Percentiles rank a stretch among this genome's conserved stretches.
Evolutionary conservation across 768 basidiomycete genomes (phyloP).

Genomic region (Mycena filopes): DNA sequence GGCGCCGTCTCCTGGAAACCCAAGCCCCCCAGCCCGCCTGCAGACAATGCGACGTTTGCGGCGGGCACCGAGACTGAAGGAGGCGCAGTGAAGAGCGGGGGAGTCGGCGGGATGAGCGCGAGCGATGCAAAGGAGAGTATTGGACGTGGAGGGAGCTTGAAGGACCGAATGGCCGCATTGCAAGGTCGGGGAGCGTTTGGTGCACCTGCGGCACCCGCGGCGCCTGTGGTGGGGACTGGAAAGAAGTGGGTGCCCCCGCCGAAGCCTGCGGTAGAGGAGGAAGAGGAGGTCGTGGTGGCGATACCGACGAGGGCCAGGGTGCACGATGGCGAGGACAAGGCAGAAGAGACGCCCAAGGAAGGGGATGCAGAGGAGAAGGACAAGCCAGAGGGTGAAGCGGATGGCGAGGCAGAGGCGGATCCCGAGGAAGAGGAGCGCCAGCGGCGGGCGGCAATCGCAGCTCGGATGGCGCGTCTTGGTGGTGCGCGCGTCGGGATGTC

Average conservation of each 20-base stretch:
- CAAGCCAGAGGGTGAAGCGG: conserved; percentile 56
- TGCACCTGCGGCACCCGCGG: conserved; percentile 64
- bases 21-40: conserved; percentile 62
- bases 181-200: conserved; percentile 88
- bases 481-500: conserved; percentile 86
- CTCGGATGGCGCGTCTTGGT: conserved; percentile 92
- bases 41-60: conserved; percentile 37
- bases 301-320: conserved; percentile 78
- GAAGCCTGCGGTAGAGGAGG: conserved; percentile 43
- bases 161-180: conserved; percentile 95
- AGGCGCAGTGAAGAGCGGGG: conserved; percentile 35
- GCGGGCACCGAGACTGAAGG: conserved; percentile 37
- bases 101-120: conserved; percentile 72
- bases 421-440: conserved; percentile 81
- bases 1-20: conserved; percentile 77
- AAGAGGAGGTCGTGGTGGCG: conserved; percentile 81
- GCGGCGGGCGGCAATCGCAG: conserved; percentile 87
- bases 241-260: conserved; percentile 92
- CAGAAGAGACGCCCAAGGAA: conserved; percentile 80
- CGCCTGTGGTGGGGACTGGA: conserved; percentile 67
- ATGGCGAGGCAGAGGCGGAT: conserved; percentile 47
- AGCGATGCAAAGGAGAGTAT: conserved; percentile 92
- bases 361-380: conserved; percentile 68
- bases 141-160: conserved; percentile 78
- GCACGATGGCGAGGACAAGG: conserved; percentile 77